Percentiles rank a stretch among this genome's conserved stretches.
Evolutionary conservation across 495 filamentous ascomycete genomes (phyloP).

Genomic region (Aspergillus indologenus): DNA sequence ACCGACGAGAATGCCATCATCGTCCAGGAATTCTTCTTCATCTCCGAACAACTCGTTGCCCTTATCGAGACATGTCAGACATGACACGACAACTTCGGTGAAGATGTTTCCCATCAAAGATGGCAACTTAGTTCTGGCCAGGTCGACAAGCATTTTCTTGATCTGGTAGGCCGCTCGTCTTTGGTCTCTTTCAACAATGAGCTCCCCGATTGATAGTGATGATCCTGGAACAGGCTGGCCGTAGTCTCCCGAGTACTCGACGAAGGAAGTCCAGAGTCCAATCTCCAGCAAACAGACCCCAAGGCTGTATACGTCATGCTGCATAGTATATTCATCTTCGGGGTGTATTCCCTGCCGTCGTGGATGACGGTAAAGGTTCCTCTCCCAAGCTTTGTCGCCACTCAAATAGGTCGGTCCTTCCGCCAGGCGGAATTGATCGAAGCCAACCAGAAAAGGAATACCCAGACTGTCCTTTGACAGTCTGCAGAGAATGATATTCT

Average conservation of each 20-base stretch:
- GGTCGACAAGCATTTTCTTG: constrained; percentile 37
- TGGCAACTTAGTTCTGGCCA: constrained; percentile 40
- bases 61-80: constrained; percentile 55
- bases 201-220: neutral
- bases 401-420: constrained; percentile 11
- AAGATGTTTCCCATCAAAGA: constrained; percentile 49
- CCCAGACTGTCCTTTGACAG: constrained; percentile 15
- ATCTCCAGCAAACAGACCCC: constrained; percentile 47
- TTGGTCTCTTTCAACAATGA: constrained; percentile 6
- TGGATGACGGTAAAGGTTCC: constrained; percentile 43
- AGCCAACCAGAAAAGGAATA: constrained; percentile 38
- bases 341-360: constrained; percentile 32
- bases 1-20: constrained; percentile 48
- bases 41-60: constrained; percentile 43
- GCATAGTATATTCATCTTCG: constrained; percentile 37
- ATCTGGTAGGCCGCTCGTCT: constrained; percentile 13
- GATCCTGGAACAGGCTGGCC: neutral
- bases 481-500: constrained; percentile 35
- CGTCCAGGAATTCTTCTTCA: constrained; percentile 42
- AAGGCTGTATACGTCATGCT: constrained; percentile 50
- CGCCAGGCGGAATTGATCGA: constrained; percentile 33
- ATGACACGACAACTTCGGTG: constrained; percentile 46
- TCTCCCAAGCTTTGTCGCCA: constrained; percentile 34
- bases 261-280: constrained; percentile 38
- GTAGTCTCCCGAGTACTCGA: constrained; percentile 15